A percentile compares a stretch with the other conserved stretches of the same genome.
These are phyloP conservation scores for Cryomyces minteri DNA, from an alignment of 495 filamentous ascomycete species.

Conservation along the genomic window DNA sequence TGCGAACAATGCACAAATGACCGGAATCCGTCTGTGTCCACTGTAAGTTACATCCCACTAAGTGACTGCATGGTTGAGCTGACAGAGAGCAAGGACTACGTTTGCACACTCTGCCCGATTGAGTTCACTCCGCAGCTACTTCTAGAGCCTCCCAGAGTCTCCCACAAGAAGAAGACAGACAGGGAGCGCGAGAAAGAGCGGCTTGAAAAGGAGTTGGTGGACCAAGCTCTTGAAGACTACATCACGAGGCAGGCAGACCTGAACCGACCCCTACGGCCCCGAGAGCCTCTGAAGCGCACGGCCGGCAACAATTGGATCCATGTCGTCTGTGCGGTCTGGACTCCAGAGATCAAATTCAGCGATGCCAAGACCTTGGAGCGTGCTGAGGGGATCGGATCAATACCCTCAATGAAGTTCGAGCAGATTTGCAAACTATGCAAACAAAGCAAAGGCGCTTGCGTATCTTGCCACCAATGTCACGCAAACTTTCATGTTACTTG, in stretches of 20 bases:
- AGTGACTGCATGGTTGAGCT: conserved; percentile 4
- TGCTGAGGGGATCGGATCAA: conserved; percentile 71
- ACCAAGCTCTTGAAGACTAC: conserved; percentile 57
- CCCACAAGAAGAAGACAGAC: conserved; percentile 85
- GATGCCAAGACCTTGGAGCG: conserved; percentile 62
- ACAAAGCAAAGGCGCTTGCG: conserved; percentile 51
- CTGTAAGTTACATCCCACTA: conserved; percentile 31
- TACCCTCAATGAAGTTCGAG: conserved; percentile 23
- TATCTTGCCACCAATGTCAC: conserved; percentile 67
- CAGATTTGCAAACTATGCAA: conserved; percentile 69
- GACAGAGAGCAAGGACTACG: conserved; percentile 43
- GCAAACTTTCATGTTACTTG: conserved; percentile 75
- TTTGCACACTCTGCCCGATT: conserved; percentile 81
- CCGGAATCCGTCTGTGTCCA: conserved; percentile 67
- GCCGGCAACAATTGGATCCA: conserved; percentile 98
- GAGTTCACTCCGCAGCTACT: conserved; percentile 59
- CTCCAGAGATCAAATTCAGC: conserved; percentile 78
- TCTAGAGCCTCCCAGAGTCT: conserved; percentile 64
- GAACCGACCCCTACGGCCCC: conserved; percentile 64
- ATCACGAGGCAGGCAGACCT: conserved; percentile 62
- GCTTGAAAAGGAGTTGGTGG: conserved; percentile 60
- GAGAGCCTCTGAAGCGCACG: conserved; percentile 84
- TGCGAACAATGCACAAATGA: conserved; percentile 96
- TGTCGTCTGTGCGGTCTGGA: conserved; percentile 79
- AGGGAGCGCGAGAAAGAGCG: conserved; percentile 80